These are phyloP conservation scores for Grosmannia huntii DNA, from an alignment of 2,329 filamentous ascomycete species.

Conservation along the genomic window DNA sequence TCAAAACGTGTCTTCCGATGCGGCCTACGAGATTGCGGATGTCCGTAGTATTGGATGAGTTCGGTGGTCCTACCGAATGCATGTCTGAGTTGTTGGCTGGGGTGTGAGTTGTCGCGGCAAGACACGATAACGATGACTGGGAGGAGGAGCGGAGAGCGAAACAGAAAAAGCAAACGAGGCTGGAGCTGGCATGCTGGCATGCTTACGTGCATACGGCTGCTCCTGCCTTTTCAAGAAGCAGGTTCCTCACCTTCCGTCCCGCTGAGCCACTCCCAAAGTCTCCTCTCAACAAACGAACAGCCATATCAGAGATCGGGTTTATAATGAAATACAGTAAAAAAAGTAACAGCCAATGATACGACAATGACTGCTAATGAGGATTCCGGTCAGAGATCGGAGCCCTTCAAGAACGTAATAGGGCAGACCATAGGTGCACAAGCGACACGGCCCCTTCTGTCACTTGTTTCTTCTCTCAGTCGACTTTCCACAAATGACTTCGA, in stretches of 20 bases:
- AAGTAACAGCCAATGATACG: neutral
- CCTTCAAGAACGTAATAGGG: neutral
- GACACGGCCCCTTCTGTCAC: neutral
- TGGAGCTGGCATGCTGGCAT: too few relatives aligned
- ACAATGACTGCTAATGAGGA: neutral
- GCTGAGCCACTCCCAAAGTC: too few relatives aligned
- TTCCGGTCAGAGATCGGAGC: neutral
- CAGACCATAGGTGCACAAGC: neutral
- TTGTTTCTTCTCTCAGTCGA: neutral
- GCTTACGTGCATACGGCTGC: too few relatives aligned
- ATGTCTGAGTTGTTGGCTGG: neutral
- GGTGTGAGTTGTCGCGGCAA: neutral
- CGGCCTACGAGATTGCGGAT: neutral
- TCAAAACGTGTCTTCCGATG: neutral
- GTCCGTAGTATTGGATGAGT: constrained; percentile 9
- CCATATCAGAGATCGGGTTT: neutral
- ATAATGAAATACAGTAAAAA: neutral
- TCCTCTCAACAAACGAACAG: too few relatives aligned
- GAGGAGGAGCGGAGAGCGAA: neutral
- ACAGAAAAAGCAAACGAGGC: neutral
- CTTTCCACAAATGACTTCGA: neutral
- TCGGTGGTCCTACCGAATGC: neutral
- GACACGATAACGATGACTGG: neutral
- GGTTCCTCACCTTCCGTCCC: too few relatives aligned
- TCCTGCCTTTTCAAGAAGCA: too few relatives aligned